These are phyloP conservation scores for Diplodia mutila DNA, from an alignment of 2,329 filamentous ascomycete species.

Conservation along the genomic window DNA sequence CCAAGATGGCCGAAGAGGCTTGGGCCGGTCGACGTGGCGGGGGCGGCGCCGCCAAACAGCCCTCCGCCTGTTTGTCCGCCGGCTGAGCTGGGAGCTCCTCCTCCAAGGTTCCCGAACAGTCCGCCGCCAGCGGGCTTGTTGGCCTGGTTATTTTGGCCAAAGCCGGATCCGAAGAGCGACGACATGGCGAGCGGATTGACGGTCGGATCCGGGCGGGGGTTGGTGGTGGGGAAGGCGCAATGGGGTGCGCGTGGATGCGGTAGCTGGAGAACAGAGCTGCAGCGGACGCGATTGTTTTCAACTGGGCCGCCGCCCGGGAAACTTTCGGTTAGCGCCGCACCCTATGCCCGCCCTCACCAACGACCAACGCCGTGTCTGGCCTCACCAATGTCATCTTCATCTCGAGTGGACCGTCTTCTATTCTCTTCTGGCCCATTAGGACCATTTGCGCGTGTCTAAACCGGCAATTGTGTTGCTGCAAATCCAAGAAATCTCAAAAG, in stretches of 20 bases:
- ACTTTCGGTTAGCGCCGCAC: constrained; percentile 27
- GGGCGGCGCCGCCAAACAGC: constrained; percentile 12
- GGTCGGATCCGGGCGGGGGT: constrained; percentile 27
- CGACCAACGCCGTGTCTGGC: neutral
- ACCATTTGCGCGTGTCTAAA: neutral
- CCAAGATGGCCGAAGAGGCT: constrained; percentile 9
- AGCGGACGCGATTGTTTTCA: constrained; percentile 30
- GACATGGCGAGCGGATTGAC: constrained; percentile 29
- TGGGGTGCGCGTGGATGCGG: constrained; percentile 31
- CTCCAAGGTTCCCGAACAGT: constrained; percentile 35
- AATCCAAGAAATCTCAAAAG: neutral
- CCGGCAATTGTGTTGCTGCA: neutral
- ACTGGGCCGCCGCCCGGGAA: constrained; percentile 15
- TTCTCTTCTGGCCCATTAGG: neutral
- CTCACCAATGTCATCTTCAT: neutral
- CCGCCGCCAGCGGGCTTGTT: constrained; percentile 30
- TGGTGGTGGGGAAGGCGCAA: constrained; percentile 29
- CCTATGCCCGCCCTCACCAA: neutral
- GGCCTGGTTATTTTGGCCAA: constrained; percentile 34
- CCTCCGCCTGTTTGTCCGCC: constrained; percentile 6
- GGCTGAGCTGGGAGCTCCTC: constrained; percentile 20
- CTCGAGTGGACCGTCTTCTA: neutral
- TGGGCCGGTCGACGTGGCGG: constrained; percentile 2
- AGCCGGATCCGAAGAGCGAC: constrained; percentile 35
- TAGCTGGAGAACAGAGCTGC: constrained; percentile 9